phyloP scores from a whole-genome alignment of 345 rosid genomes.

The Hirschfeldia incana region DNA sequence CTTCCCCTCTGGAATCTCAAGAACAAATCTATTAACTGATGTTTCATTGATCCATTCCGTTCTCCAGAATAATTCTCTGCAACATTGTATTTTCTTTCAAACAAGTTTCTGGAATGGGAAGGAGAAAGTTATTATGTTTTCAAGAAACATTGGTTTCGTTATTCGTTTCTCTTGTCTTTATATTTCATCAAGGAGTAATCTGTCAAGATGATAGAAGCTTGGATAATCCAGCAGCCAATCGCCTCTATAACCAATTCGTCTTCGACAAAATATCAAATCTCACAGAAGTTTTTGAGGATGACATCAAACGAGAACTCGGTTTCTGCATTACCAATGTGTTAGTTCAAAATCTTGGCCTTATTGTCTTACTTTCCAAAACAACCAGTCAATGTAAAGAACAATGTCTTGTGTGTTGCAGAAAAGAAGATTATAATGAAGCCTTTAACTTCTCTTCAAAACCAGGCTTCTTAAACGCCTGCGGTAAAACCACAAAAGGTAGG shows the following conservation, averaged over 20 bases:
- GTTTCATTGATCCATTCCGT: conserved; percentile 24
- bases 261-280: conserved; percentile 53
- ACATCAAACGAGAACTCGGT: conserved; percentile 58
- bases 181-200: neutral
- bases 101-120: conserved; percentile 26
- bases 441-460: conserved; percentile 77
- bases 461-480: conserved; percentile 61
- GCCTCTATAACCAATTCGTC: conserved; percentile 48
- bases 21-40: neutral
- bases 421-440: conserved; percentile 78
- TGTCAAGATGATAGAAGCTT: conserved; percentile 18
- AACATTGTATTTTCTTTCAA: neutral
- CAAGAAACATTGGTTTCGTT: neutral
- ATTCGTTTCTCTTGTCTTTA: neutral
- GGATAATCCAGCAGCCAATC: conserved; percentile 42
- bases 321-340: conserved; percentile 92
- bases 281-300: conserved; percentile 58
- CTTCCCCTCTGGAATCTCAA: conserved; percentile 2
- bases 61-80: conserved; percentile 14
- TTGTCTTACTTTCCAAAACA: too few relatives aligned
- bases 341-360: conserved; percentile 23
- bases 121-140: conserved; percentile 29
- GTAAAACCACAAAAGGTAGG: conserved; percentile 64
- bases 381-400: neutral
- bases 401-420: conserved; percentile 45